A percentile compares a stretch with the other conserved stretches of the same genome.
Evolutionary conservation across 805 yeast genomes (phyloP).

Genomic region (Zygosaccharomyces bisporus): DNA sequence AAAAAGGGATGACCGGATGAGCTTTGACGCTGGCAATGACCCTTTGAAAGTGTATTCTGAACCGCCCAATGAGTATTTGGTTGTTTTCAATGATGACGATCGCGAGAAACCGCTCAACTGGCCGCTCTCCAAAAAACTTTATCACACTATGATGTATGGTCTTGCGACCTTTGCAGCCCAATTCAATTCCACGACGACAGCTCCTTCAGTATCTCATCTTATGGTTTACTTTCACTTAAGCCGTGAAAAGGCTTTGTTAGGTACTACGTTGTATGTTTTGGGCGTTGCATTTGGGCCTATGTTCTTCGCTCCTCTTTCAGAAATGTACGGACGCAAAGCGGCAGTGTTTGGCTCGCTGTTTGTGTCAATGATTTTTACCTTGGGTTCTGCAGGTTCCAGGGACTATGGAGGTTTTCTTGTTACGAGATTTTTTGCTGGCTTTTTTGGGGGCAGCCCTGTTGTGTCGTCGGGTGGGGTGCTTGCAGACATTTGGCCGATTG

Average conservation of each 20-base stretch:
- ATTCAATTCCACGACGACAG: constrained; percentile 78
- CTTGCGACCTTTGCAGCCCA: constrained; percentile 50
- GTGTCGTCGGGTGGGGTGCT: constrained; percentile 84
- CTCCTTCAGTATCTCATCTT: constrained; percentile 54
- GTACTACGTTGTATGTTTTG: constrained; percentile 74
- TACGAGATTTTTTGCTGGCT: constrained; percentile 76
- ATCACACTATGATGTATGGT: constrained; percentile 44
- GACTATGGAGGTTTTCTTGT: constrained; percentile 73
- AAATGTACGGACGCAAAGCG: constrained; percentile 64
- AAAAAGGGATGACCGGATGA: background rate
- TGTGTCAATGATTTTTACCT: constrained; percentile 55
- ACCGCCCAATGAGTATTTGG: background rate
- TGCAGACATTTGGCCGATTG: constrained; percentile 71
- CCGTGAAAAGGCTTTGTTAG: constrained; percentile 61
- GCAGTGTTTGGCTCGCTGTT: constrained; percentile 55
- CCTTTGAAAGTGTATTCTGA: background rate
- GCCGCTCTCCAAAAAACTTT: constrained; percentile 47
- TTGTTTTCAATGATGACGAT: constrained; percentile 42
- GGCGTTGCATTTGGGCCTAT: constrained; percentile 95
- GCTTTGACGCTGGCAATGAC: background rate
- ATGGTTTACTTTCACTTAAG: constrained; percentile 56
- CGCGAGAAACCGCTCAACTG: constrained; percentile 80
- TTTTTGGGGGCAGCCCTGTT: constrained; percentile 78
- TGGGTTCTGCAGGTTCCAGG: constrained; percentile 74
- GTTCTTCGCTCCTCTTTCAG: constrained; percentile 84